Base-by-base conservation (phyloP, 441 rosid genomes). In the Gossypium schwendimanii region DNA sequence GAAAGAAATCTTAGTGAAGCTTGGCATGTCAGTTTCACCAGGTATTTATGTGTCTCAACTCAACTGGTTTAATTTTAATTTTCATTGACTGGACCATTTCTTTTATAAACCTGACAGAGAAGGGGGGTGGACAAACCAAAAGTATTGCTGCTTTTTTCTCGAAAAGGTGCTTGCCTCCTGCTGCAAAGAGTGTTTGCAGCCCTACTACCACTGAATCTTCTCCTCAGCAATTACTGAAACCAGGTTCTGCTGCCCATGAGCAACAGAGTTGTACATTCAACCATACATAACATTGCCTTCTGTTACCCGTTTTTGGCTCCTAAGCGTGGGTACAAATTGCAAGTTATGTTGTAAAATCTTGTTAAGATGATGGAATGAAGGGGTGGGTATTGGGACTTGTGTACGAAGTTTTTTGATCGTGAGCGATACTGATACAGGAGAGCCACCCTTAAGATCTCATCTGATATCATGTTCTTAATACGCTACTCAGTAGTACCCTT, bases 131-230 rank as follows among this genome's bases (percentile, higher is more conserved):
- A 76, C 84, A 81, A 74, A 75, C 81, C 23, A 88, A 81, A 66
- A 85, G 69, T 14, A 90, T 93, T 45, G 84, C 91, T 0, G 64
- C 88, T 8, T 90, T 87, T 84, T 91, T 91, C 88, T 87, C 92
- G 0, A 91, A 89, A 83, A 88, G 97, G 31, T 91, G 97, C 83
- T 70, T 91, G 82, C 97, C 98, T 45, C 92, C 94, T 5, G 63
- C 61, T 57, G 61, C 73, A 57, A 74, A 73, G 70, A 75, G 68
- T 20, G 33, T 72, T 3, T 80, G 72, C 64, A 55, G 28, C 60
- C 26, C 23, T 55, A 66, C 78, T 20, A 66, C 76, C 21, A n/a
- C 15, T 60, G 64, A 28, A 60, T 28, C 64, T 20, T 60, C 64
- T 15, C 81, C 82, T 0, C 67, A 58, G 60, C 64, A 63, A 20